Percentiles rank a stretch among this genome's conserved stretches.
phyloP scores from a whole-genome alignment of 768 basidiomycete species.

The Russula griseocarnosa region DNA sequence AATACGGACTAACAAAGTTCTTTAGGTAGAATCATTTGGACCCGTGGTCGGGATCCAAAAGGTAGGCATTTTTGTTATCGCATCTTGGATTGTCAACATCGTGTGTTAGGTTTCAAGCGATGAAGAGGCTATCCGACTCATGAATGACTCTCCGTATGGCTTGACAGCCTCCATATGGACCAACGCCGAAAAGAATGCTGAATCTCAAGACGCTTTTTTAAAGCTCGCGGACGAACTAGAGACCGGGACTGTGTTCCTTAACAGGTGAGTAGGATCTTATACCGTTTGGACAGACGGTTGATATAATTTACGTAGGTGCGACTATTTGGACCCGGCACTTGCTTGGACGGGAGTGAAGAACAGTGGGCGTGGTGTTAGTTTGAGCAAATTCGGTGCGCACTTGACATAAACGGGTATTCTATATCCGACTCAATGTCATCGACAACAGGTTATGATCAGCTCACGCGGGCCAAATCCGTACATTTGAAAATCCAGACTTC shows the following conservation, averaged over 20 bases:
- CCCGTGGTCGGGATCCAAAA: constrained; percentile 93
- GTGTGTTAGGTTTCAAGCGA: constrained; percentile 65
- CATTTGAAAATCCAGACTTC: constrained; percentile 74
- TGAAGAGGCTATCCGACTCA: constrained; percentile 81
- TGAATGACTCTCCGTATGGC: constrained; percentile 97
- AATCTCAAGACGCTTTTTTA: constrained; percentile 68
- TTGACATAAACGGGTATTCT: not conserved
- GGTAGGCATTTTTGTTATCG: constrained; percentile 39
- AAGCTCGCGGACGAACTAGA: constrained; percentile 66
- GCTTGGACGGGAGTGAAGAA: constrained; percentile 95
- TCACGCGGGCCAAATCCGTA: constrained; percentile 75
- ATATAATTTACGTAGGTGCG: constrained; percentile 50
- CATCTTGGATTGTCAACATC: not conserved
- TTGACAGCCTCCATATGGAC: constrained; percentile 97
- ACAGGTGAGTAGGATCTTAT: constrained; percentile 47
- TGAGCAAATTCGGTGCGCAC: constrained; percentile 80
- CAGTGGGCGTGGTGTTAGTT: constrained; percentile 84
- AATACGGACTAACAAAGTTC: not conserved
- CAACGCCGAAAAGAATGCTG: constrained; percentile 51
- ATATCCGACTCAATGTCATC: constrained; percentile 5
- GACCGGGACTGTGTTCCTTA: constrained; percentile 91
- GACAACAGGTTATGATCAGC: constrained; percentile 75
- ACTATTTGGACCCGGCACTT: constrained; percentile 88
- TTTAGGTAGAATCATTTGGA: constrained; percentile 84
- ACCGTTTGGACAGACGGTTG: constrained; percentile 7